These are phyloP conservation scores for Thermomucor indicae-seudaticae DNA, from an alignment of 371 early-diverging fungal genomes.

Conservation along the genomic window DNA sequence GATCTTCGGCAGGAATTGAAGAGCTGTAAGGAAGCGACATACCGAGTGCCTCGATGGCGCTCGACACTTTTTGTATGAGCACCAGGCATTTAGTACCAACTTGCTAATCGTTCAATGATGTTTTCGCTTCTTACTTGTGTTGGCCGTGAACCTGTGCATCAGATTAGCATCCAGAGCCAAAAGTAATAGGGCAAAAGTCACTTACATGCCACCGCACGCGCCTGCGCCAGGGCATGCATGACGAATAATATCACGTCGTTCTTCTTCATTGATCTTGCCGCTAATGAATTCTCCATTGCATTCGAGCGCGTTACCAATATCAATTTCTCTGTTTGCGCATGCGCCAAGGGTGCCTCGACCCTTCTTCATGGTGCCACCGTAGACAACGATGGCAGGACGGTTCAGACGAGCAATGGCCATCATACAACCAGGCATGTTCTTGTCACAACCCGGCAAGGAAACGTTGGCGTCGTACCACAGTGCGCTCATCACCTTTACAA, in stretches of 20 bases:
- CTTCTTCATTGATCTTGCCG: constrained; percentile 83
- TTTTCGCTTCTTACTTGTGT: constrained; percentile 67
- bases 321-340: constrained; percentile 59
- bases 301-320: constrained; percentile 94
- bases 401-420: constrained; percentile 93
- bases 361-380: constrained; percentile 85
- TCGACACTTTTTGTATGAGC: constrained; percentile 62
- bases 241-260: constrained; percentile 79
- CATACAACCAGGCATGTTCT: constrained; percentile 95
- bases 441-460: constrained; percentile 74
- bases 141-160: constrained; percentile 69
- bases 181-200: not conserved
- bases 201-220: constrained; percentile 95
- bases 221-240: constrained; percentile 94
- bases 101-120: not conserved
- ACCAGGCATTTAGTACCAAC: not conserved
- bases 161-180: not conserved
- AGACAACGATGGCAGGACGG: constrained; percentile 85
- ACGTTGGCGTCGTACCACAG: constrained; percentile 88
- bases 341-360: constrained; percentile 58
- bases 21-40: constrained; percentile 93
- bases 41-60: constrained; percentile 95
- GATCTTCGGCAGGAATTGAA: constrained; percentile 85
- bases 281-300: constrained; percentile 87
- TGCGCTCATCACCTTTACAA: constrained; percentile 75